Conservation (phyloP, 169 alveolate species). For the Cryptosporidium andersoni region DNA sequence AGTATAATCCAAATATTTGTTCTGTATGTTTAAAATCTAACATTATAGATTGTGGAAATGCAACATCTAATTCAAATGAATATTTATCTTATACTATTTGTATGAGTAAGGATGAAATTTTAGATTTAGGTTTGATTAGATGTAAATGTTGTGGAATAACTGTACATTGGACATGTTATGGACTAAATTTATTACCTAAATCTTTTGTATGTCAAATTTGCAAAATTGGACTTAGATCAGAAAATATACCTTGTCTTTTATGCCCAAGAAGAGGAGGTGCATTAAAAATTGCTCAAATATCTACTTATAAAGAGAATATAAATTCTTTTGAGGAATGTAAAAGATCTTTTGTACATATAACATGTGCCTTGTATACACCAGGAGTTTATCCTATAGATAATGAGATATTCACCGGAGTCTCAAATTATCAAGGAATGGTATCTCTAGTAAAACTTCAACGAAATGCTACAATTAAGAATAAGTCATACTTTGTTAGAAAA, state of each 20-base stretch:
- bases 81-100: neutral
- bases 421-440: constrained; percentile 49
- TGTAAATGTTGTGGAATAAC: constrained; percentile 47
- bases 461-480: neutral
- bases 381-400: constrained; percentile 18
- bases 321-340: neutral
- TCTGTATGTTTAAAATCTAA: constrained; percentile 20
- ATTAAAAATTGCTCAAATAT: constrained; percentile 22
- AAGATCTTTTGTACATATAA: constrained; percentile 30
- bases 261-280: constrained; percentile 70
- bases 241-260: constrained; percentile 31
- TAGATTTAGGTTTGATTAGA: constrained; percentile 2
- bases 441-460: constrained; percentile 34
- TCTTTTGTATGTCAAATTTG: constrained; percentile 33
- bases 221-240: constrained; percentile 23
- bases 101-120: neutral
- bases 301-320: neutral
- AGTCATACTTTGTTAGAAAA: constrained; percentile 25
- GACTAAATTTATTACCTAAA: constrained; percentile 1
- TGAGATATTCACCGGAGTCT: constrained; percentile 22
- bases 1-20: constrained; percentile 32
- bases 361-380: constrained; percentile 46
- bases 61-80: neutral
- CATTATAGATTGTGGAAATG: neutral
- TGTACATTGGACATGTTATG: constrained; percentile 58